A percentile compares a stretch with the other conserved stretches of the same genome.
Conservation (phyloP, 2,329 filamentous ascomycete species). For the Phialophora tarda region DNA sequence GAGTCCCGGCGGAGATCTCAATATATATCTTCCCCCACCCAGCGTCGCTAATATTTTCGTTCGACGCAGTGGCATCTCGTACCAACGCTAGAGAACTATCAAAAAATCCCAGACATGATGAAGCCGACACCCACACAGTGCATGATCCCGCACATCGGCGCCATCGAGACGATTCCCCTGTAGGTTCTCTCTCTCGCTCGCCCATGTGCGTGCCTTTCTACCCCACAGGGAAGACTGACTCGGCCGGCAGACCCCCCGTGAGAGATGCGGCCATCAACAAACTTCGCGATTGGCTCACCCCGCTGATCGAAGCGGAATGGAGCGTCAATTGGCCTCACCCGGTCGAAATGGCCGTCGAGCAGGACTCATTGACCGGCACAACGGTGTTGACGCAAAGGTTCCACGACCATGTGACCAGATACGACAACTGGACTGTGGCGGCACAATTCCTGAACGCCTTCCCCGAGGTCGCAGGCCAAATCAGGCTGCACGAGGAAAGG, state of each 20-base stretch:
- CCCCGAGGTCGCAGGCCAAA: constrained; percentile 30
- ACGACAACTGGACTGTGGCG: constrained; percentile 34
- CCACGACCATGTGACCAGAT: constrained; percentile 28
- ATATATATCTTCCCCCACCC: not conserved
- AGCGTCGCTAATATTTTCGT: not conserved
- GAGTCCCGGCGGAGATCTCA: not conserved
- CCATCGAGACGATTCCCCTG: constrained; percentile 37
- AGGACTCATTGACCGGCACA: constrained; percentile 18
- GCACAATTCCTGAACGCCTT: constrained; percentile 24
- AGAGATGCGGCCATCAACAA: constrained; percentile 32
- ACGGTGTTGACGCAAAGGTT: constrained; percentile 28
- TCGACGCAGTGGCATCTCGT: constrained; percentile 30
- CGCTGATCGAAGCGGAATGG: constrained; percentile 28
- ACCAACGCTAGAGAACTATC: constrained; percentile 27
- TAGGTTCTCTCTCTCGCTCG: constrained; percentile 16
- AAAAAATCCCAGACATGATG: constrained; percentile 35
- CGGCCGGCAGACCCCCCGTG: constrained; percentile 18
- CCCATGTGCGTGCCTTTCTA: not conserved
- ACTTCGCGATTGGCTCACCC: constrained; percentile 35
- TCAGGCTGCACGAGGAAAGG: constrained; percentile 26
- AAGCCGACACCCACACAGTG: constrained; percentile 35
- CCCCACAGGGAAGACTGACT: not conserved
- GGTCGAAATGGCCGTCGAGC: constrained; percentile 27
- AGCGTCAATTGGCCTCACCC: constrained; percentile 33
- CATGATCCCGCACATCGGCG: constrained; percentile 35